Base-by-base conservation (phyloP, 176 grass and related monocot species). In the Aegilops sharonensis region DNA sequence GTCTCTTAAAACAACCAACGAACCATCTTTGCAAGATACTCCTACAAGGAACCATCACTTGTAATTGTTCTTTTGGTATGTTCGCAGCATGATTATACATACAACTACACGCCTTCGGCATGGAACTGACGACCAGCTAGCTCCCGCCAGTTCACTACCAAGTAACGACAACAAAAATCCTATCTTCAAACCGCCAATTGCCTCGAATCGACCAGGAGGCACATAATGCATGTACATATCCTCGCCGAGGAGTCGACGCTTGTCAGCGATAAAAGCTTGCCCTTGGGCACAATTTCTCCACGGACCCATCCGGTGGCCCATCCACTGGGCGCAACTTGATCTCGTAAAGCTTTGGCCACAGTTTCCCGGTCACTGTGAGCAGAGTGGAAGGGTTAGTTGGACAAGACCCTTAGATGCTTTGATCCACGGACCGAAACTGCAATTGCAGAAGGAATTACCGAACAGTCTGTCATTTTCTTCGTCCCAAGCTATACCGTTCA, bases 401-500 rank as follows among this genome's bases (percentile, higher is more conserved):
- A 57, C 40, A 80, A 80, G 11, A 34, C 57, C 18, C 61, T 72
- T 12, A 6, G 9, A 76, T 3, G 0, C 11, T 35, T 34, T 15
- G 29, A 42, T n/a, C 20, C 5, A 20, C n/a, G 63, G 29, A 62
- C 48, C 48, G 48, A 50, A 54, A 54, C 50, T 54, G 50, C 1
- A 9, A 54, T 39, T 78, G 35, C 4, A 61, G 9, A 50, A 52
- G 77, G 77, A 81, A 75, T 85, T 37, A 98, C 96, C 93, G 18
- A 95, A 98, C 79, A 98, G 72, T 84, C 96, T 94, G 10, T 85
- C 82, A 0, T 87, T 92, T 88, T 89, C 87, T 59, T 91, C 85
- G 42, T 98, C 96, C 96, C 93, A 95, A 75, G 95, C 93, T 91
- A 98, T 98, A 31, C 93, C 93, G 24, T 98, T 98, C 68, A 98